Percentiles rank a stretch among this genome's conserved stretches.
Evolutionary conservation across 1,284 basidiomycete genomes (phyloP).

Genomic region (Melanopsichium pennsylvanicum): DNA sequence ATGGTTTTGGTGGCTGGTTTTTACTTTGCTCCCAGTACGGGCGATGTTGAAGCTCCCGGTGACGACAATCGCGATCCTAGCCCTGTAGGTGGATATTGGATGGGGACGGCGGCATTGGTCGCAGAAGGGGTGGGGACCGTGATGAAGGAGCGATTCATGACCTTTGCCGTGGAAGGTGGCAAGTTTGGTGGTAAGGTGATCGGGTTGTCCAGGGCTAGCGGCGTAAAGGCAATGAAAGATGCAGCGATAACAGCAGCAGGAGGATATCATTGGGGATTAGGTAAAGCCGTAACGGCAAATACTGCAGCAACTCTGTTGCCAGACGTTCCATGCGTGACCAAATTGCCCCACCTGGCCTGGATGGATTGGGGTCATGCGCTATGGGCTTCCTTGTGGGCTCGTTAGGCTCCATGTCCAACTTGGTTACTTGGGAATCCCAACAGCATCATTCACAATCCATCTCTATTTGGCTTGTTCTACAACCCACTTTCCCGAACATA

Average conservation of each 20-base stretch:
- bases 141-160: conserved; percentile 3
- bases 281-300: neutral
- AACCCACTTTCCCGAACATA: too few relatives aligned
- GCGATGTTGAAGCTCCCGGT: conserved; percentile 53
- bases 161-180: conserved; percentile 19
- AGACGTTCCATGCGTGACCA: conserved; percentile 2
- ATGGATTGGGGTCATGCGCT: conserved; percentile 27
- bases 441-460: too few relatives aligned
- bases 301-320: conserved; percentile 3
- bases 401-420: too few relatives aligned
- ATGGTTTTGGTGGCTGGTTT: conserved; percentile 62
- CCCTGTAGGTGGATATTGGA: neutral
- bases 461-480: too few relatives aligned
- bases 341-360: conserved; percentile 15
- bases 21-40: conserved; percentile 61
- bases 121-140: neutral
- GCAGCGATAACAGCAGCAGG: too few relatives aligned
- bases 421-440: too few relatives aligned
- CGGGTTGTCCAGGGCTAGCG: conserved; percentile 10
- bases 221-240: neutral
- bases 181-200: conserved; percentile 22
- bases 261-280: too few relatives aligned
- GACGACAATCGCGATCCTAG: conserved; percentile 33
- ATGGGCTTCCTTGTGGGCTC: conserved; percentile 34
- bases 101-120: conserved; percentile 1